phyloP scores from a whole-genome alignment of 2,329 filamentous ascomycete species.

The Apiospora kogelbergensis region DNA sequence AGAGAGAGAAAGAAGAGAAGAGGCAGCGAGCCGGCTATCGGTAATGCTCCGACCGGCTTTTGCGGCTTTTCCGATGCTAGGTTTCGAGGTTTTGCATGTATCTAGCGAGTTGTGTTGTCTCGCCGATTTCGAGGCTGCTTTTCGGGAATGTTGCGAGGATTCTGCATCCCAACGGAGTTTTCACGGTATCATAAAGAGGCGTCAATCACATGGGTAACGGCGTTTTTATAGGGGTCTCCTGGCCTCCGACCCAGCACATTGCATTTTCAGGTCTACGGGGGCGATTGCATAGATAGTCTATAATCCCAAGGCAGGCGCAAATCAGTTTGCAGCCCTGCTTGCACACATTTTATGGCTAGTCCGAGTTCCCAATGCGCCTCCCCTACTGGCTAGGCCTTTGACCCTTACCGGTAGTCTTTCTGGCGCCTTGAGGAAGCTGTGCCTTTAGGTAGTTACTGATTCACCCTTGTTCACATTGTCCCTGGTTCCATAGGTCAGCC shows the following conservation, averaged over 20 bases:
- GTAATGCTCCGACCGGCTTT: background rate
- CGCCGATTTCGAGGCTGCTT: background rate
- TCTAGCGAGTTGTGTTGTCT: slow-evolving; percentile 5
- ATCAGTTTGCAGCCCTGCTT: background rate
- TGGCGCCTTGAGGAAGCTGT: background rate
- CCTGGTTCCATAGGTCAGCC: background rate
- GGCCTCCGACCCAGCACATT: slow-evolving; percentile 1
- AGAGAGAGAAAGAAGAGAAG: slow-evolving; percentile 36
- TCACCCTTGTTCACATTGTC: background rate
- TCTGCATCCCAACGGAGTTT: slow-evolving; percentile 6
- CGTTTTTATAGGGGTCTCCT: background rate
- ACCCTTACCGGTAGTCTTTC: background rate
- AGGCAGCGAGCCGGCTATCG: slow-evolving; percentile 20
- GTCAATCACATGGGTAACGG: slow-evolving; percentile 3
- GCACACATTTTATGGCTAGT: background rate
- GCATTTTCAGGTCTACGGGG: background rate
- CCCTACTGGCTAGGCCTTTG: background rate
- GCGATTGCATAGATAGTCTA: slow-evolving; percentile 5
- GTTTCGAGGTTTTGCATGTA: background rate
- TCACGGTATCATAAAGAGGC: slow-evolving; percentile 7
- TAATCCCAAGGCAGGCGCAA: background rate
- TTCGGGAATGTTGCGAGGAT: slow-evolving; percentile 2
- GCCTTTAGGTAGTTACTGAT: background rate
- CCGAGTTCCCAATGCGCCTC: background rate
- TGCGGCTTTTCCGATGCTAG: background rate